phyloP scores from a whole-genome alignment of 768 basidiomycete genomes.

The Peribolospora baueri region DNA sequence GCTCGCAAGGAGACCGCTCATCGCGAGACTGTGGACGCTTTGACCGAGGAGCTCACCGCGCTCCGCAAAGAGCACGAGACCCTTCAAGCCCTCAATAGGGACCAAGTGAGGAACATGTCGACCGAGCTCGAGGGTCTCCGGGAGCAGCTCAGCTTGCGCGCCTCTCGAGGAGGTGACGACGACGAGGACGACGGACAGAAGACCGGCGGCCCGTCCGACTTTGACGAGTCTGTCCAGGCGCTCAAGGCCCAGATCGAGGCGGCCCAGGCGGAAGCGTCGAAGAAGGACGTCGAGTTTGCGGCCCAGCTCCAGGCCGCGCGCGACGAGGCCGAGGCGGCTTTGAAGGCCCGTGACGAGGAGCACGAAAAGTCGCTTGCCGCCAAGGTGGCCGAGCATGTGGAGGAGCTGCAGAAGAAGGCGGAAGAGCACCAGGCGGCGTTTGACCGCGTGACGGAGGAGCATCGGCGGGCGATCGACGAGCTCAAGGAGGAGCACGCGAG shows the following conservation, averaged over 20 bases:
- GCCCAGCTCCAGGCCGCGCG: not conserved
- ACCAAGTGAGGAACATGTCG: constrained; percentile 79
- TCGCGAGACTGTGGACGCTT: constrained; percentile 46
- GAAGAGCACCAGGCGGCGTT: constrained; percentile 4
- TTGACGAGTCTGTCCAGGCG: not conserved
- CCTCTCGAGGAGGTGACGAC: not conserved
- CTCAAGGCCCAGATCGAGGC: constrained; percentile 1
- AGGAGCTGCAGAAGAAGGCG: constrained; percentile 34
- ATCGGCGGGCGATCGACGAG: constrained; percentile 34
- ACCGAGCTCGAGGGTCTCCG: constrained; percentile 52
- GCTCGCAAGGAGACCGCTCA: constrained; percentile 87
- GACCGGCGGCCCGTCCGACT: not conserved
- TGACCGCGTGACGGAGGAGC: constrained; percentile 37
- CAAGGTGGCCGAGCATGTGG: constrained; percentile 49
- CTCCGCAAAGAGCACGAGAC: constrained; percentile 56
- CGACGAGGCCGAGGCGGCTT: not conserved
- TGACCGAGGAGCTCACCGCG: constrained; percentile 37
- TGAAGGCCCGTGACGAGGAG: constrained; percentile 19
- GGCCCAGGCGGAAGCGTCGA: not conserved
- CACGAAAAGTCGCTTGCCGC: constrained; percentile 43
- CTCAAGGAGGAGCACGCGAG: constrained; percentile 35
- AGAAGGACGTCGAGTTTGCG: not conserved
- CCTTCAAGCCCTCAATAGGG: constrained; percentile 49
- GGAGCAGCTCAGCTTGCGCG: constrained; percentile 1
- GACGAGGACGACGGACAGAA: not conserved